A percentile compares a stretch with the other conserved stretches of the same genome.
Conservation (phyloP, 2,329 filamentous ascomycete genomes). For the Penicillium sp. region DNA sequence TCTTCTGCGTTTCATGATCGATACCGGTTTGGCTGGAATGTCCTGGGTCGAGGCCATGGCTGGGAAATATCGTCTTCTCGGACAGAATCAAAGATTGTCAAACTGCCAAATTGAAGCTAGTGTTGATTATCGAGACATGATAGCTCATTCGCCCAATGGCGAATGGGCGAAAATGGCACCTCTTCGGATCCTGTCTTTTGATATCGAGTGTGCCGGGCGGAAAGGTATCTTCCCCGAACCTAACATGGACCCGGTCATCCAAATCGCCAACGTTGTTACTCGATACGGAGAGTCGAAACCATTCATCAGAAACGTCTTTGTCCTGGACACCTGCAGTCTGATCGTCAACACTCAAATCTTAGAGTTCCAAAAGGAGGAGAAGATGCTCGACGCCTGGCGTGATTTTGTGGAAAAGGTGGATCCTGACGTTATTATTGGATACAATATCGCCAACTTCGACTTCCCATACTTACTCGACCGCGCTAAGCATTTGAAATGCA, state of each 20-base stretch:
- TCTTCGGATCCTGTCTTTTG: slow-evolving; percentile 86
- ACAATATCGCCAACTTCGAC: slow-evolving; percentile 98
- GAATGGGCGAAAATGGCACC: slow-evolving; percentile 99
- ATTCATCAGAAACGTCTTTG: slow-evolving; percentile 95
- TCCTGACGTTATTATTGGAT: slow-evolving; percentile 95
- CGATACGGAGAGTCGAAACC: slow-evolving; percentile 92
- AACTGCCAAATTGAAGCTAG: slow-evolving; percentile 95
- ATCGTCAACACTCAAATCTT: slow-evolving; percentile 95
- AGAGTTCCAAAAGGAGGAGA: slow-evolving; percentile 73
- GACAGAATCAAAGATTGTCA: slow-evolving; percentile 67
- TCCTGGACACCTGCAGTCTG: slow-evolving; percentile 81
- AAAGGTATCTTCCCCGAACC: slow-evolving; percentile 97
- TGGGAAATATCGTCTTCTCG: slow-evolving; percentile 67
- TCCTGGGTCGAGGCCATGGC: slow-evolving; percentile 89
- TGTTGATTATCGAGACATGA: slow-evolving; percentile 74
- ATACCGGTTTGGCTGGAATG: slow-evolving; percentile 92
- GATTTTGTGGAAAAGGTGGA: slow-evolving; percentile 86
- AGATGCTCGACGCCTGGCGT: slow-evolving; percentile 91
- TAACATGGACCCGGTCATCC: slow-evolving; percentile 87
- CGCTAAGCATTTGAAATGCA: slow-evolving; percentile 76
- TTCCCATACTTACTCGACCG: slow-evolving; percentile 92
- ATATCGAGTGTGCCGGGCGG: slow-evolving; percentile 96
- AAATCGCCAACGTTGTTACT: slow-evolving; percentile 95
- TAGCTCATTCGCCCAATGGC: slow-evolving; percentile 82
- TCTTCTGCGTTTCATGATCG: slow-evolving; percentile 94